Conservation (phyloP, 176 grass and related monocot species). For the Paspalum vaginatum region DNA sequence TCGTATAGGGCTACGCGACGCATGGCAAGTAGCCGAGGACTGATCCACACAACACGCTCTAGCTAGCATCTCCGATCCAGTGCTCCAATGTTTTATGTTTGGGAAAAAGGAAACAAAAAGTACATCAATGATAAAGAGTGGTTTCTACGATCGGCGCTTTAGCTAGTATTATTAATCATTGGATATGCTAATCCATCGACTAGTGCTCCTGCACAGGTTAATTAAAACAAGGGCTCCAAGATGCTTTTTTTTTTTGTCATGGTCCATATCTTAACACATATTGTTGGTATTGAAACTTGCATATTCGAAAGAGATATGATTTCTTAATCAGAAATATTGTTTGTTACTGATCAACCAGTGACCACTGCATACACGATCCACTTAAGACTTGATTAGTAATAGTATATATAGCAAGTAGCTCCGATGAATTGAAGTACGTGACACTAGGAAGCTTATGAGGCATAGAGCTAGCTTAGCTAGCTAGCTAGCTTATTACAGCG, state of each 20-base stretch:
- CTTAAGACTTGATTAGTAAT: background rate
- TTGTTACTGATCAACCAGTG: background rate
- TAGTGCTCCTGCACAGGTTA: too few species aligned
- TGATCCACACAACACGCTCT: background rate
- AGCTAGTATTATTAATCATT: too few species aligned
- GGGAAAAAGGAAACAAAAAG: too few species aligned
- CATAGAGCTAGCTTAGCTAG: too few species aligned
- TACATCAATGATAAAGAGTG: too few species aligned
- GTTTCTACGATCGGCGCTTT: too few species aligned
- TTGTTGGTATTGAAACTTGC: background rate
- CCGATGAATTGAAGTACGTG: background rate
- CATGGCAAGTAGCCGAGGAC: background rate
- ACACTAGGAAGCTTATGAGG: too few species aligned
- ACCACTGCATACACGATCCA: background rate
- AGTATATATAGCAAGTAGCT: background rate
- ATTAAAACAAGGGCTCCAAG: too few species aligned
- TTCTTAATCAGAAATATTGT: conserved; percentile 7
- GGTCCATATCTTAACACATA: background rate
- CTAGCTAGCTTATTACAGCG: background rate
- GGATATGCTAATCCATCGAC: too few species aligned
- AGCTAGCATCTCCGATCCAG: background rate
- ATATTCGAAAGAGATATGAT: conserved; percentile 10
- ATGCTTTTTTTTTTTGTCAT: too few species aligned
- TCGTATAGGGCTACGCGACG: background rate
- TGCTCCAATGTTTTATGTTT: background rate